Percentiles rank a stretch among this genome's conserved stretches.
These are phyloP conservation scores for Wolfiporia cocos DNA, from an alignment of 1,284 basidiomycete species.

Conservation along the genomic window DNA sequence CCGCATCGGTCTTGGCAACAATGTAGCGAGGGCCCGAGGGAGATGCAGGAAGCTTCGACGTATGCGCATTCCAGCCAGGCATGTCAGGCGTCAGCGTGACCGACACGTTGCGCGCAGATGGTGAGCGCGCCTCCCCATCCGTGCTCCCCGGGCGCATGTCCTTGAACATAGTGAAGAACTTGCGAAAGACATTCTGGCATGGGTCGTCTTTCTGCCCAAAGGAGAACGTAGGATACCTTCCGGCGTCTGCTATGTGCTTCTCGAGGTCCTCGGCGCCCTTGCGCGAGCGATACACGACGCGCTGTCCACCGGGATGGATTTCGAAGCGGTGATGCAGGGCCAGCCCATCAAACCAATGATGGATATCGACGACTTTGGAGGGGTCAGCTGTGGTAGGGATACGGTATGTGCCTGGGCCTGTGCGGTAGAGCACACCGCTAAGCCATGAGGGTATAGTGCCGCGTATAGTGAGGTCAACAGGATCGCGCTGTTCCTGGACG, in stretches of 20 bases:
- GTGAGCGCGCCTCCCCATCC: not conserved
- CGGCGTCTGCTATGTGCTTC: constrained; percentile 9
- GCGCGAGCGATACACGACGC: constrained; percentile 16
- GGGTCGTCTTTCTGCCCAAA: constrained; percentile 19
- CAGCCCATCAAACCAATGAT: constrained; percentile 23
- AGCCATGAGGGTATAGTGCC: constrained; percentile 19
- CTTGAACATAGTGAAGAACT: constrained; percentile 20
- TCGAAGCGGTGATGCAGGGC: constrained; percentile 20
- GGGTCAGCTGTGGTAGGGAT: constrained; percentile 10
- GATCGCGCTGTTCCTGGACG: constrained; percentile 9
- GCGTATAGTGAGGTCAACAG: constrained; percentile 8
- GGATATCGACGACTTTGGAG: constrained; percentile 10
- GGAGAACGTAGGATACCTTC: constrained; percentile 8
- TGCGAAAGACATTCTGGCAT: constrained; percentile 19
- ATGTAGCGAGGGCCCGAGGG: constrained; percentile 23
- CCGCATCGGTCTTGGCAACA: constrained; percentile 27
- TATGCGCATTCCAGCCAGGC: constrained; percentile 12
- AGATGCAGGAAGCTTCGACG: not conserved
- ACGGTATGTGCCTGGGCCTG: constrained; percentile 19
- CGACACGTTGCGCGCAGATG: constrained; percentile 12
- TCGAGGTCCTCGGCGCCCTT: constrained; percentile 12
- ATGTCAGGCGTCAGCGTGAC: constrained; percentile 19
- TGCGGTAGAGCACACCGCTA: constrained; percentile 19
- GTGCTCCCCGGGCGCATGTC: not conserved
- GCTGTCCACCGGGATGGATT: constrained; percentile 12